These are phyloP conservation scores for Chrysopogon serrulatus DNA, from an alignment of 176 grass and related monocot species.

Conservation along the genomic window DNA sequence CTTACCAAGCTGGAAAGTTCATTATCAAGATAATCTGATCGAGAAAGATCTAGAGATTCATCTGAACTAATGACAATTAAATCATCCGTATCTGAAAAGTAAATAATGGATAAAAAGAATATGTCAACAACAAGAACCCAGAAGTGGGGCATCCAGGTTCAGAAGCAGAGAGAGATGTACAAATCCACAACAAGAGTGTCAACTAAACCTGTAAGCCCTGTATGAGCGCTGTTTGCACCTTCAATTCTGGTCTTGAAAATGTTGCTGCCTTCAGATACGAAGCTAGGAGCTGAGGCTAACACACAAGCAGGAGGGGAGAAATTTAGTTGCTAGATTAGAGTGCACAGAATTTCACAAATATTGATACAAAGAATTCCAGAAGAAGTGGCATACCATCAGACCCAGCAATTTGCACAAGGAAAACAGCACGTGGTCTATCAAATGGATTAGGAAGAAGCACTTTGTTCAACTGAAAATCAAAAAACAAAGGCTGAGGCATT, in stretches of 20 bases:
- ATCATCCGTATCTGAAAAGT: slow-evolving; percentile 68
- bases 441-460: slow-evolving; percentile 82
- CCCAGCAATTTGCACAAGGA: slow-evolving; percentile 71
- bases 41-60: slow-evolving; percentile 53
- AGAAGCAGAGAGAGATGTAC: neutral
- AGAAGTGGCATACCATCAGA: slow-evolving; percentile 47
- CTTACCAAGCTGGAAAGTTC: slow-evolving; percentile 73
- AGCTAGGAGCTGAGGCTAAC: slow-evolving; percentile 30
- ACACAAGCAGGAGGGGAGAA: slow-evolving; percentile 13
- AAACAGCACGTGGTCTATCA: slow-evolving; percentile 67
- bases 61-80: slow-evolving; percentile 67
- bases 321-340: slow-evolving; percentile 16
- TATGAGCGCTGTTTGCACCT: slow-evolving; percentile 32
- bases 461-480: slow-evolving; percentile 74
- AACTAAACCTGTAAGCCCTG: slow-evolving; percentile 73
- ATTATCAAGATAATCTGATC: slow-evolving; percentile 59
- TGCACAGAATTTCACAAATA: neutral
- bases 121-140: neutral
- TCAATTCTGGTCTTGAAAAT: slow-evolving; percentile 58
- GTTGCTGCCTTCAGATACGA: slow-evolving; percentile 37
- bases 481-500: slow-evolving; percentile 15
- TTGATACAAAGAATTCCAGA: neutral
- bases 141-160: neutral
- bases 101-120: slow-evolving; percentile 22
- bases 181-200: slow-evolving; percentile 21